Percentiles rank a stretch among this genome's conserved stretches.
Conservation (phyloP, 257 asterid genomes). For the Solanum appendiculatum region DNA sequence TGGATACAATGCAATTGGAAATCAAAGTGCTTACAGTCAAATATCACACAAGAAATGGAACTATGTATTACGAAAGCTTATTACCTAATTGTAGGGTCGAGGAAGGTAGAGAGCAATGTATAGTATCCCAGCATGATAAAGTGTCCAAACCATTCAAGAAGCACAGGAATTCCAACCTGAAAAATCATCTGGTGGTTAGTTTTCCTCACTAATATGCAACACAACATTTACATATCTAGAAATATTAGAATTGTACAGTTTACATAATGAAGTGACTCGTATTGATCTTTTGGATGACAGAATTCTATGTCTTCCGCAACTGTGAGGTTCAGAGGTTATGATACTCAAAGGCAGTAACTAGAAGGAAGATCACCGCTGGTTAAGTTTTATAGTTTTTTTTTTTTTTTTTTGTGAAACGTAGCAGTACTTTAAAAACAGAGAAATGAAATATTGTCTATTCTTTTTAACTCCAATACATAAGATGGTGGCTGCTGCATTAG, state of each 20-base stretch:
- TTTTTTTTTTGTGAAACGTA: not conserved
- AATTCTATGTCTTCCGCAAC: not conserved
- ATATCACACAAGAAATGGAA: not conserved
- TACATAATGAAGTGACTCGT: not conserved
- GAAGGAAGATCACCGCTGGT: not conserved
- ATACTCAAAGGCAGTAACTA: not conserved
- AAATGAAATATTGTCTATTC: not conserved
- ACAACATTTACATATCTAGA: not conserved
- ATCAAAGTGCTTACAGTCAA: not conserved
- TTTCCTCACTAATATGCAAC: not conserved
- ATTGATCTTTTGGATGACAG: not conserved
- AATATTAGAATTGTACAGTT: not conserved
- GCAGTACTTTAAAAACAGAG: not conserved
- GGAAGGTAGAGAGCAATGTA: conserved; percentile 61
- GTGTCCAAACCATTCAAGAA: conserved; percentile 82
- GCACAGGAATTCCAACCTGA: conserved; percentile 80
- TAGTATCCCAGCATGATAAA: conserved; percentile 80
- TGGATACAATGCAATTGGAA: not conserved
- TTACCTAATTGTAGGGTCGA: conserved; percentile 73
- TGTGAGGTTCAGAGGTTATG: not conserved
- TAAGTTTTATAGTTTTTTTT: not conserved
- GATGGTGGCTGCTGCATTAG: not conserved
- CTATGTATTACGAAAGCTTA: not conserved
- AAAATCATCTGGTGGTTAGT: not conserved
- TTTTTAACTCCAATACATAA: not conserved